Evolutionary conservation across 768 basidiomycete species (phyloP).

Genomic region (Gelatoporia subvermispora): DNA sequence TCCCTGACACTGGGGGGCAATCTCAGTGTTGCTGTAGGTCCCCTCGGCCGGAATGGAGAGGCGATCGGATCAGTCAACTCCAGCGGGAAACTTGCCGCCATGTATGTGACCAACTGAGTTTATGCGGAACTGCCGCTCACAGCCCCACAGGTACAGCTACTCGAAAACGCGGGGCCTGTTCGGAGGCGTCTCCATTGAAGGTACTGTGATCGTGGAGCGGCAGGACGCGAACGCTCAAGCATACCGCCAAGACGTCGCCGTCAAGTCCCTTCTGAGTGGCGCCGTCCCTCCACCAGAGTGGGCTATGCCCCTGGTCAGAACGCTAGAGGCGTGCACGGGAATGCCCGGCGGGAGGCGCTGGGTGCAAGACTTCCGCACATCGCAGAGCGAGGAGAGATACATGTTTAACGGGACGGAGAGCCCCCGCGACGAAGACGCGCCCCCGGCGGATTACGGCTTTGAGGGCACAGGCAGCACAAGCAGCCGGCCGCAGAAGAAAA

Average conservation of each 20-base stretch:
- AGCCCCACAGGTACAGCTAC: constrained; percentile 68
- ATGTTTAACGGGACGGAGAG: constrained; percentile 54
- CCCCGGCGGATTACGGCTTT: neutral
- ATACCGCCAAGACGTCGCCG: constrained; percentile 70
- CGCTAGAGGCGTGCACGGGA: constrained; percentile 68
- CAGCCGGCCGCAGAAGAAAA: constrained; percentile 43
- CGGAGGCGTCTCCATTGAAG: constrained; percentile 85
- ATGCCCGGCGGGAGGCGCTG: constrained; percentile 64
- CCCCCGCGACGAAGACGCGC: constrained; percentile 25
- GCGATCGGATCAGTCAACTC: constrained; percentile 79
- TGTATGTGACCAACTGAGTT: constrained; percentile 43
- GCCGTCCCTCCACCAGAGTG: constrained; percentile 68
- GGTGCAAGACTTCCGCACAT: constrained; percentile 48
- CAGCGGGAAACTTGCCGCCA: constrained; percentile 85
- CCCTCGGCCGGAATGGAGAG: constrained; percentile 93
- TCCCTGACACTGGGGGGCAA: constrained; percentile 89
- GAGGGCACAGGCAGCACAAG: constrained; percentile 6
- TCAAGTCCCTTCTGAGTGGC: constrained; percentile 78
- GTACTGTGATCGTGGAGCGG: constrained; percentile 88
- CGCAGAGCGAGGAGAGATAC: constrained; percentile 36
- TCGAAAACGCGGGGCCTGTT: constrained; percentile 92
- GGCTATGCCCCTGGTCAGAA: constrained; percentile 70
- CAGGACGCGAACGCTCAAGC: constrained; percentile 89
- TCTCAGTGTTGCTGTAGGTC: constrained; percentile 84
- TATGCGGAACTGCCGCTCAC: neutral